A percentile compares a stretch with the other conserved stretches of the same genome.
Evolutionary conservation across 2,329 filamentous ascomycete species (phyloP).

Genomic region (Gnomoniopsis sp.): DNA sequence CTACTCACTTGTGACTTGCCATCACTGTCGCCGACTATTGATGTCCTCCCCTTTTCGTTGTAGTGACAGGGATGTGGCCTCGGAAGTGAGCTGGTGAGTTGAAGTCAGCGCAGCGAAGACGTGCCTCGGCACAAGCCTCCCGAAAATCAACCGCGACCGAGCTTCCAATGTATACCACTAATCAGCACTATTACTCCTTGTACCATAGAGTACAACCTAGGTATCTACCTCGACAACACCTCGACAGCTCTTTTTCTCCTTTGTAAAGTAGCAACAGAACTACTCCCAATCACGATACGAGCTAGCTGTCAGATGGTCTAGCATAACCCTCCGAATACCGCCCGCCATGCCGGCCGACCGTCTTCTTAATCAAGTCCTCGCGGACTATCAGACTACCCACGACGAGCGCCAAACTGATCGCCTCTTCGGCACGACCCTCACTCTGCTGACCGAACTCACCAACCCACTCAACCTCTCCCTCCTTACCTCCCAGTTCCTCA

Average conservation of each 20-base stretch:
- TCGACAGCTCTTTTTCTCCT: not conserved
- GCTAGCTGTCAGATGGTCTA: not conserved
- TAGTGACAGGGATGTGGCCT: slow-evolving; percentile 3
- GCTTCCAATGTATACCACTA: not conserved
- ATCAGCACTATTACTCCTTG: too few relatives aligned
- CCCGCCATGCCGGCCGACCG: slow-evolving; percentile 61
- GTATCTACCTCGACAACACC: not conserved
- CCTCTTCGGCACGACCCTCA: slow-evolving; percentile 63
- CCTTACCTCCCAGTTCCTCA: slow-evolving; percentile 68
- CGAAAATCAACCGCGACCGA: not conserved
- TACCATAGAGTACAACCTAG: too few relatives aligned
- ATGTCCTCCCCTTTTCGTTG: not conserved
- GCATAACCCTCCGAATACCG: not conserved
- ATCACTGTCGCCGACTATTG: not conserved
- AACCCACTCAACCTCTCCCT: slow-evolving; percentile 74
- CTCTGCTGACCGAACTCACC: slow-evolving; percentile 65
- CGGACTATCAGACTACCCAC: slow-evolving; percentile 53
- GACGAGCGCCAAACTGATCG: slow-evolving; percentile 49
- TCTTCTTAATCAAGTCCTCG: slow-evolving; percentile 63
- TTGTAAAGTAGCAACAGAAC: not conserved
- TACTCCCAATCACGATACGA: not conserved
- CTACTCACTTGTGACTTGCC: slow-evolving; percentile 3
- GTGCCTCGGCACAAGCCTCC: slow-evolving; percentile 27
- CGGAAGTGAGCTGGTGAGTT: not conserved
- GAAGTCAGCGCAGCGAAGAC: not conserved